Evolutionary conservation across 176 grass and related monocot species (phyloP).

Genomic region (Secale cereale): DNA sequence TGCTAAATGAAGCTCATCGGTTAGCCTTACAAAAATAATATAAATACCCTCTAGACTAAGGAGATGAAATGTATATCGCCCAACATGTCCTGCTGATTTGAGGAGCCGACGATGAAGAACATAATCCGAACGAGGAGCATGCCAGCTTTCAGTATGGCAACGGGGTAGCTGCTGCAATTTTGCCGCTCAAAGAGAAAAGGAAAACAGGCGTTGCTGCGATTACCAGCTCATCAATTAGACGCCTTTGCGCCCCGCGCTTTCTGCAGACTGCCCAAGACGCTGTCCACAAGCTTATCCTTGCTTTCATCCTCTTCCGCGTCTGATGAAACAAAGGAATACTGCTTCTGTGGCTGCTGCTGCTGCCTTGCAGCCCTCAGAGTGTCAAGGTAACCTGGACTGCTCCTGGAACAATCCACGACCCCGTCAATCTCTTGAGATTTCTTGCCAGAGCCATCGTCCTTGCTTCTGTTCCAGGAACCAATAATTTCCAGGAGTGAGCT

Average conservation of each 20-base stretch:
- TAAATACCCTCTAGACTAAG: neutral
- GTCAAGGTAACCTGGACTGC: neutral
- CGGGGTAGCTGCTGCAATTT: neutral
- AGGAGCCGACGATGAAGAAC: neutral
- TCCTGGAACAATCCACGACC: slow-evolving; percentile 48
- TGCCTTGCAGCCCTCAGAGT: neutral
- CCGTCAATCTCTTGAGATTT: slow-evolving; percentile 40
- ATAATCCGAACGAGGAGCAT: neutral
- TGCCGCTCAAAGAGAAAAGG: neutral
- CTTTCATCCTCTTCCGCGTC: slow-evolving; percentile 32
- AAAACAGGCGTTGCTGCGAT: neutral
- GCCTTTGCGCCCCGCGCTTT: slow-evolving; percentile 43
- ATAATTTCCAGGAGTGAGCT: slow-evolving; percentile 67
- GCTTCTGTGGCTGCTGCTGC: slow-evolving; percentile 14
- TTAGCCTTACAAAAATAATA: neutral
- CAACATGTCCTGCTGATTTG: neutral
- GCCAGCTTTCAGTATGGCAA: neutral
- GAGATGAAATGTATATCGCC: neutral
- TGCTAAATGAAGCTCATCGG: neutral
- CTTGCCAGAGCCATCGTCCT: slow-evolving; percentile 26
- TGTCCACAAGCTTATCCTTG: slow-evolving; percentile 63
- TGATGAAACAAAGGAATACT: slow-evolving; percentile 46
- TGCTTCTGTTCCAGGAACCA: slow-evolving; percentile 62
- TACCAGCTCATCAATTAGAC: slow-evolving; percentile 33
- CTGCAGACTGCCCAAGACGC: slow-evolving; percentile 59